These are phyloP conservation scores for Plantago coronopus DNA, from an alignment of 305 asterid genomes.

Conservation along the genomic window DNA sequence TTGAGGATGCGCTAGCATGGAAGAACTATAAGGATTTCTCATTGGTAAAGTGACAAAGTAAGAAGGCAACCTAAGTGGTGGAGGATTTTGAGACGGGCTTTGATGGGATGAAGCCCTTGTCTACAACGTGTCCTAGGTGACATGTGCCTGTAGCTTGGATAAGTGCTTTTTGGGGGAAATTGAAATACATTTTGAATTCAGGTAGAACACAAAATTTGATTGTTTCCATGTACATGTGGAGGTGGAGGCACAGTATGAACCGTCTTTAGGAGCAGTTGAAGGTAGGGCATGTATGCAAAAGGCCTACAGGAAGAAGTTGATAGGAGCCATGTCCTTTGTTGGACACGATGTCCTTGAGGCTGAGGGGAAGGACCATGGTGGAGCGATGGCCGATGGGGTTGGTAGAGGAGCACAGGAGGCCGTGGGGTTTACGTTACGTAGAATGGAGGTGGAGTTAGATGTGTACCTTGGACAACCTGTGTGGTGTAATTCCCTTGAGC, in stretches of 20 bases:
- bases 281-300: conserved; percentile 31
- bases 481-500: conserved; percentile 50
- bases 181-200: conserved; percentile 52
- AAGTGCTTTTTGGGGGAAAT: conserved; percentile 22
- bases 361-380: conserved; percentile 38
- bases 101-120: conserved; percentile 39
- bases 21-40: conserved; percentile 34
- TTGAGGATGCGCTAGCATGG: conserved; percentile 23
- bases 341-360: conserved; percentile 33
- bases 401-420: conserved; percentile 22
- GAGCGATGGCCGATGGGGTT: conserved; percentile 24
- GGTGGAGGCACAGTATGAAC: conserved; percentile 39
- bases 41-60: conserved; percentile 27
- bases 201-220: conserved; percentile 35
- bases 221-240: conserved; percentile 34
- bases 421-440: conserved; percentile 48
- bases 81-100: conserved; percentile 33
- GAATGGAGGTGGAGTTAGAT: conserved; percentile 35
- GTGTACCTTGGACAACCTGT: conserved; percentile 47
- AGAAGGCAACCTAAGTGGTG: conserved; percentile 28
- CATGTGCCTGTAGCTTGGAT: conserved; percentile 27
- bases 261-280: conserved; percentile 31
- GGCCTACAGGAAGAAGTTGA: conserved; percentile 28
- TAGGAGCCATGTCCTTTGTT: conserved; percentile 40
- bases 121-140: conserved; percentile 33